Evolutionary conservation across 306 rosid species (phyloP).

Genomic region (Prunus mongolica): DNA sequence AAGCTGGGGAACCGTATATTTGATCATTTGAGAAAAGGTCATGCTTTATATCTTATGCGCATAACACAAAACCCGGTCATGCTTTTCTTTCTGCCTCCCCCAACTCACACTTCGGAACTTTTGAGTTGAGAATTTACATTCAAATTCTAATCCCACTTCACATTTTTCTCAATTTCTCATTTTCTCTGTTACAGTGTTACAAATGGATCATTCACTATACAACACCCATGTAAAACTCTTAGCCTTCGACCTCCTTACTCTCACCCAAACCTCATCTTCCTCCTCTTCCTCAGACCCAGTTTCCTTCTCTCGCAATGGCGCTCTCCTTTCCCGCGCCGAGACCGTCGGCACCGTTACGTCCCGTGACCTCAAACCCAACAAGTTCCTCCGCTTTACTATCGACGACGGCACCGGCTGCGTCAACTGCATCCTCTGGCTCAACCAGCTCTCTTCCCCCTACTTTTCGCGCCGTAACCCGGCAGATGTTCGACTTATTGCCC

Average conservation of each 20-base stretch:
- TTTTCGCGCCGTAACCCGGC: conserved; percentile 41
- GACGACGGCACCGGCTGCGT: conserved; percentile 75
- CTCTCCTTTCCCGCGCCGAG: conserved; percentile 47
- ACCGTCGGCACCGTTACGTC: conserved; percentile 53
- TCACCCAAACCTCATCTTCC: conserved; percentile 27
- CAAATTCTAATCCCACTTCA: background rate
- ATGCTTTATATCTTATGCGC: no score
- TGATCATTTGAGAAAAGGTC: no score
- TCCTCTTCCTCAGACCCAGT: conserved; percentile 21
- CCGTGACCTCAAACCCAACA: conserved; percentile 44
- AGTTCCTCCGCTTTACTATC: conserved; percentile 51
- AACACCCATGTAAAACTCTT: conserved; percentile 66
- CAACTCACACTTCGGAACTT: no score
- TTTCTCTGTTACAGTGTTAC: background rate
- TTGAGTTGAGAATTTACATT: no score
- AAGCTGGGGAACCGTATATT: no score
- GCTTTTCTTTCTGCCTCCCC: no score
- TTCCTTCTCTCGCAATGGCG: conserved; percentile 44
- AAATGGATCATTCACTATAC: conserved; percentile 26
- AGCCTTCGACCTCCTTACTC: conserved; percentile 63
- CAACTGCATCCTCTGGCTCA: conserved; percentile 79
- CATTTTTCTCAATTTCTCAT: background rate
- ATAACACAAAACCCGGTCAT: no score
- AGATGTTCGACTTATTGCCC: conserved; percentile 43
- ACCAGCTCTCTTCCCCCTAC: conserved; percentile 50